Evolutionary conservation across 208 protist genomes (phyloP), one percentile per base, ranked within the genome.

Genomic region (Kentomonas sorsogonicus): DNA sequence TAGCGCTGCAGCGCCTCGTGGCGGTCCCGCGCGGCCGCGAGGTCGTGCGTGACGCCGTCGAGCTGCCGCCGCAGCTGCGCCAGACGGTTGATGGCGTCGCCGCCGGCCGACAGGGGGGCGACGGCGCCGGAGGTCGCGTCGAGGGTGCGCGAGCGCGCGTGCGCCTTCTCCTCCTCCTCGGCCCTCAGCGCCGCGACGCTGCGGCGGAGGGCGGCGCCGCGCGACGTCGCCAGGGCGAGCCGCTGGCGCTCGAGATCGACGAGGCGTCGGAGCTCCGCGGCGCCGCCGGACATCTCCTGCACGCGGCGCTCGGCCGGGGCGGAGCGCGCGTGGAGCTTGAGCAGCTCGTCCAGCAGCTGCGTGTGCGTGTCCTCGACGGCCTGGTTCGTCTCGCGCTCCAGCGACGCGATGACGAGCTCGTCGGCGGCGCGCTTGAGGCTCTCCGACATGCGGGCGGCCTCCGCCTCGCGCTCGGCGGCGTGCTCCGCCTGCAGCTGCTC

Each of bases 211-310:
- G 64, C 45, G 7, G 58, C 62, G 41, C 86, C 75, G 6, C 69
- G 71, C n/a, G 27, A 10, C 50, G 71, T 53, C 27, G 68, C 76
- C 18, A 86, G 34, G n/a, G 53, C 20, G 9, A 80, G 67, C 53
- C 75, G 77, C 33, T 78, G 70, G 34, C 58, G 52, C 60, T 90
- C 83, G 2, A 90, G 53, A 11, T 63, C 65, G 15, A 78, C 77
- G 11, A 69, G 43, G 2, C 79, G 78, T 34, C 62, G 63, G 38
- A 90, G 53, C 3, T 53, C 46, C 29, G 56, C 60, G 1, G 53
- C 48, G 33, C 65, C 51, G 53, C 22, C n/a, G n/a, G n/a, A n/a
- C n/a, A n/a, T n/a, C n/a, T n/a, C n/a, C n/a, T n/a, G n/a, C n/a
- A n/a, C n/a, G n/a, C n/a, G n/a, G n/a, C n/a, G n/a, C n/a, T n/a